Evolutionary conservation across 306 rosid genomes (phyloP).

Genomic region (Senna siamea): DNA sequence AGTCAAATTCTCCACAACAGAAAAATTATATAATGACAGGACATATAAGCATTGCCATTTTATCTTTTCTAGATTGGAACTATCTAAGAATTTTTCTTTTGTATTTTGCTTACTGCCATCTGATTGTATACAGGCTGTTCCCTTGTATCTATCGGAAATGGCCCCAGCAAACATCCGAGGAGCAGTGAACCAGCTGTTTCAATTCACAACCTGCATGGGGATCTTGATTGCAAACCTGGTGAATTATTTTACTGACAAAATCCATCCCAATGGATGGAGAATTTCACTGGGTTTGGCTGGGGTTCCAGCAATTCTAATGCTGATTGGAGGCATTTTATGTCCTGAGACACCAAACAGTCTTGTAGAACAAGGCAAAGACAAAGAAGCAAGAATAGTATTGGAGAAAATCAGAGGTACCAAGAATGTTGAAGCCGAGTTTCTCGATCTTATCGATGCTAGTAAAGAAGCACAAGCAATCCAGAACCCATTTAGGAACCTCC

Average conservation of each 20-base stretch:
- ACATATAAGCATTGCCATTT: too few relatives aligned
- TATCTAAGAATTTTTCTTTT: neutral
- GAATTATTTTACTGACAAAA: constrained; percentile 71
- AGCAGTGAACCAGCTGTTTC: constrained; percentile 92
- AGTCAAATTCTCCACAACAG: constrained; percentile 29
- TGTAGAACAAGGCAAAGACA: constrained; percentile 80
- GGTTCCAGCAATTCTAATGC: constrained; percentile 82
- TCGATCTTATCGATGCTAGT: constrained; percentile 88
- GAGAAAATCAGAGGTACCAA: constrained; percentile 86
- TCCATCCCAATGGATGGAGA: constrained; percentile 95
- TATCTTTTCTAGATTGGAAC: neutral
- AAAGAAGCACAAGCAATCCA: constrained; percentile 62
- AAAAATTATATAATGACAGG: neutral
- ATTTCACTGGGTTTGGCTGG: constrained; percentile 90
- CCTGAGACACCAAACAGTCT: constrained; percentile 98
- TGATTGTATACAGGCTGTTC: constrained; percentile 72
- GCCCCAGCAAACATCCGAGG: constrained; percentile 91
- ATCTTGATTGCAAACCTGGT: constrained; percentile 72
- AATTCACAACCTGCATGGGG: constrained; percentile 86
- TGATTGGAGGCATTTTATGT: constrained; percentile 80
- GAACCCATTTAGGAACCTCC: constrained; percentile 74
- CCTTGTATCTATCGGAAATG: constrained; percentile 94
- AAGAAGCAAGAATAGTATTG: constrained; percentile 72
- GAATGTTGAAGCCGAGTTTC: constrained; percentile 85
- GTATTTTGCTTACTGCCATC: neutral